Base-by-base conservation (phyloP, 352 stramenopile species). In the Aphanomyces invadans region DNA sequence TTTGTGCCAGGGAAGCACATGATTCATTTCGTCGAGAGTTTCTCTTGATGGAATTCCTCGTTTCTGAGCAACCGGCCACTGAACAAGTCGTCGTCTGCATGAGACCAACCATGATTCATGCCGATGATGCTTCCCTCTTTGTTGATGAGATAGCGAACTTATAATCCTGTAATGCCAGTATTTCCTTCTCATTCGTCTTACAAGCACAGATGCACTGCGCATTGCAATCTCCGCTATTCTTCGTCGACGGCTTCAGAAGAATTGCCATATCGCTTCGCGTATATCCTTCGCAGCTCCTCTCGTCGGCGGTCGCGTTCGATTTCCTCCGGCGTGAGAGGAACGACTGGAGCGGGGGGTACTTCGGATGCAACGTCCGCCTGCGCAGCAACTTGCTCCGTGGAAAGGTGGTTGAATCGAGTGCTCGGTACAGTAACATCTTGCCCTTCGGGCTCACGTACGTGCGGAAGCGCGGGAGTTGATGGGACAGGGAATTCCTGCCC, bases 31-130 rank as follows among this genome's bases (percentile, higher is more conserved):
- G 29, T 67, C 49, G n/a, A 45, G 60, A 4, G 19, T 67, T 29
- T n/a, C n/a, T n/a, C 49, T 57, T 57, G 60, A 67, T 67, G 60
- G 60, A 67, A 67, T 67, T 67, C 60, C 60, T 67, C 60, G 60
- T 67, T 67, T 67, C 60, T 67, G 60, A 67, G 60, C 23, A 65
- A 17, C 36, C 59, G n/a, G 26, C 59, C 49, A 57, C 49, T 57
- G 49, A 38, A 57, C 49, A 57, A 57, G 49, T 57, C 21, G 49
- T 28, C 49, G 49, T 28, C 25, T n/a, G 45, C 62, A 62, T 62
- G 53, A 64, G 49, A 57, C 49, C 62, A 69, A 69, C 48, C 53
- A n/a, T 69, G 49, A 62, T 64, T 69, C 51, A 61, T 68, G 36
- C 29, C 29, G 49, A 21, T 57, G 49, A 57, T 57, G 49, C 49